Evolutionary conservation across 2,329 filamentous ascomycete species (phyloP), one percentile per base, ranked within the genome.

Genomic region (Drechslerella coelobrocha): DNA sequence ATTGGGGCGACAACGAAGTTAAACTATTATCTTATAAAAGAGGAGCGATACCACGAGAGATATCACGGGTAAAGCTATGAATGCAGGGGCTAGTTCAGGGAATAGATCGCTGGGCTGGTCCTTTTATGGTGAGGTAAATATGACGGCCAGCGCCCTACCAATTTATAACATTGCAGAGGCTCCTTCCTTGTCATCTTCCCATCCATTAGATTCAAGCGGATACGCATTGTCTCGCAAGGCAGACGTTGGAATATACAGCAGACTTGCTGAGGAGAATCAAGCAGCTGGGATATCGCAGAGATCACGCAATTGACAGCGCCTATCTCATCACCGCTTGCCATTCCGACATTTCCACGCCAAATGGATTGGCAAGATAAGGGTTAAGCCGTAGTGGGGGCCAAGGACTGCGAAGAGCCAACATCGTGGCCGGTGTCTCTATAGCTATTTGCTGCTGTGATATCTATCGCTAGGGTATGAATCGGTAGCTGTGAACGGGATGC

Each of bases 221-320:
- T 31, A 31, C 12, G 29, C 29, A 31, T 6, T 6, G 29, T n/a
- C n/a, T 12, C 29, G 29, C 12, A 6, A 31, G 12, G 6, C 29
- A 6, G 29, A 31, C 29, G 29, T 31, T 31, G 29, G 6, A 31
- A 6, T 31, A 12, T 12, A 31, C 6, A 12, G 29, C 29, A 6
- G 12, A 6, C 29, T 6, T 31, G 29, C 6, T 12, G 29, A 31
- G 29, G 29, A 6, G 6, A 6, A 31, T 6, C 29, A 6, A 12
- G 12, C 29, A 31, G 29, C 12, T 31, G 29, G 29, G 29, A 31
- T 6, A 10, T 17, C 21, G 17, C 17, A 19, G 27, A 43, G 21
- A 69, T 56, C 63, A 69, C 63, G 63, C 63, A 69, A 69, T 69
- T 61, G 37, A 24, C 45, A 52, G 24, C 21, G 34, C 51, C 61